A percentile compares a stretch with the other conserved stretches of the same genome.
Evolutionary conservation across 805 yeast genomes (phyloP).

Genomic region (Candida vartiovaarae): DNA sequence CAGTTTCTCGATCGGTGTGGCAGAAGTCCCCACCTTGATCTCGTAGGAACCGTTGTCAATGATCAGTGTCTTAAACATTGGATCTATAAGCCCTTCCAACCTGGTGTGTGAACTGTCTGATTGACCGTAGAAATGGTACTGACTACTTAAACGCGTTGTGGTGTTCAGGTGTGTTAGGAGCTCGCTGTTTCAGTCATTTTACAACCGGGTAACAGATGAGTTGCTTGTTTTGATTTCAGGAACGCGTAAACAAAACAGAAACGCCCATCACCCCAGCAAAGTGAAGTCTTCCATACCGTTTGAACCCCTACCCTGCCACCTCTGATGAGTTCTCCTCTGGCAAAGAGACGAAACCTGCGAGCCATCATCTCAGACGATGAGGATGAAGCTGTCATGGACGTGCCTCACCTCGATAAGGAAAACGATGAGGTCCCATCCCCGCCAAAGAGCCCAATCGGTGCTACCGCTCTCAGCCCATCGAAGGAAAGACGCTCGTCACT

Average conservation of each 20-base stretch:
- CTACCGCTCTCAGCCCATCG: conserved; percentile 9
- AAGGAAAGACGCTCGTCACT: conserved; percentile 17
- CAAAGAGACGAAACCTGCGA: conserved; percentile 17
- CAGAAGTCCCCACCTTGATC: conserved; percentile 56
- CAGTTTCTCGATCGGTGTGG: conserved; percentile 23
- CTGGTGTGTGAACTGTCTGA: no score
- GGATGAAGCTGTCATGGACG: conserved; percentile 10
- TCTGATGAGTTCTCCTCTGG: conserved; percentile 22
- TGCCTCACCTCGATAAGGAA: conserved; percentile 13
- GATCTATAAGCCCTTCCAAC: no score
- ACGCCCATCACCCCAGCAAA: background rate
- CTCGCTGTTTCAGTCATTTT: no score
- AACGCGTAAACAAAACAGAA: background rate
- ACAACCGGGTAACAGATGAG: conserved; percentile 2
- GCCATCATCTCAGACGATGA: conserved; percentile 13
- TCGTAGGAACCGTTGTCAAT: conserved; percentile 88
- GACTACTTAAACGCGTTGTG: no score
- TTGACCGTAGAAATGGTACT: no score
- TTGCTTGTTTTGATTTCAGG: conserved; percentile 17
- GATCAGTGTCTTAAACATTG: conserved; percentile 34
- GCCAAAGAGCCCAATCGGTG: conserved; percentile 11
- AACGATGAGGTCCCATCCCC: conserved; percentile 12
- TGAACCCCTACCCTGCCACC: background rate
- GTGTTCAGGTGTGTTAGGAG: no score
- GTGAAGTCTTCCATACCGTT: no score